Conservation (phyloP, 371 early-diverging fungal species). For the Basidiobolus meristosporus region DNA sequence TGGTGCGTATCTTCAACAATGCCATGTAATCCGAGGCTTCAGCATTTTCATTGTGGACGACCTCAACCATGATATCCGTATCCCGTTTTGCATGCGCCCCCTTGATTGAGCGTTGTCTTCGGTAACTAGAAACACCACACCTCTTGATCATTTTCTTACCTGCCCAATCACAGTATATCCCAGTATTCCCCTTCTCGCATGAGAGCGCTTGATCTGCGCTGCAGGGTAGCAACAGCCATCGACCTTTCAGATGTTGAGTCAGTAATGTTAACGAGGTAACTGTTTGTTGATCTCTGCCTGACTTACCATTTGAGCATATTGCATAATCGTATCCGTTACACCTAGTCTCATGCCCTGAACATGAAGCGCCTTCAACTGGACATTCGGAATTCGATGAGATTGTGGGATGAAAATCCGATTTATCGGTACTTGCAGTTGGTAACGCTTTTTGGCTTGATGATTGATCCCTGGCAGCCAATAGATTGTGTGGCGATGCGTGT, state of each 20-base stretch:
- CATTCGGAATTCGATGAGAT: too few relatives aligned
- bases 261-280: too few relatives aligned
- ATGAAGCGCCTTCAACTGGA: conserved; percentile 1
- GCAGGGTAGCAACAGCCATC: conserved; percentile 1
- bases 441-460: too few relatives aligned
- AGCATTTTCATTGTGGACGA: too few relatives aligned
- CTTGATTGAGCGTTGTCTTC: not conserved
- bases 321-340: not conserved
- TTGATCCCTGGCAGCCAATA: too few relatives aligned
- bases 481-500: too few relatives aligned
- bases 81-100: not conserved
- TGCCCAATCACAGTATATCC: conserved; percentile 1
- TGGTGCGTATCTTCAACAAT: too few relatives aligned
- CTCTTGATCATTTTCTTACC: not conserved
- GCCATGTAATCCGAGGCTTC: too few relatives aligned
- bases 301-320: not conserved
- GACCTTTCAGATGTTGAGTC: too few relatives aligned
- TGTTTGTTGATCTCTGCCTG: too few relatives aligned
- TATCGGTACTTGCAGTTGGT: not conserved
- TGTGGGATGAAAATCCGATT: not conserved
- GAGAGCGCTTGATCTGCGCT: not conserved
- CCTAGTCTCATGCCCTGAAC: not conserved
- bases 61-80: too few relatives aligned
- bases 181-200: not conserved
- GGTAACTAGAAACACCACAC: not conserved